phyloP scores from a whole-genome alignment of 2,329 filamentous ascomycete species.

The Penicillium sp. region DNA sequence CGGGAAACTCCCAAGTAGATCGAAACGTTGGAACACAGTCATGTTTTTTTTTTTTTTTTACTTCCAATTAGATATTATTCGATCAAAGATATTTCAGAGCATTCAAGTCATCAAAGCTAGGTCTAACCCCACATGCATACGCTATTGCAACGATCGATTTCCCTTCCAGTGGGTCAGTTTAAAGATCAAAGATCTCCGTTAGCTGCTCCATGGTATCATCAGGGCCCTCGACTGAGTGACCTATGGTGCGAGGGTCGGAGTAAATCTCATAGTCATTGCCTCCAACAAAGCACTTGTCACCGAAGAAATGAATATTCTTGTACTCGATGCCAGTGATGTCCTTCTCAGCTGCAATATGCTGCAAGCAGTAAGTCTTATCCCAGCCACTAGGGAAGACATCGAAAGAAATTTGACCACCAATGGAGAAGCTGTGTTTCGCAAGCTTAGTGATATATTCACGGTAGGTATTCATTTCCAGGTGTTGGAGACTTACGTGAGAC shows the following conservation, averaged over 20 bases:
- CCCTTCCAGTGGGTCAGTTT: constrained; percentile 10
- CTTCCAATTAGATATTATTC: background rate
- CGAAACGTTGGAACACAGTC: background rate
- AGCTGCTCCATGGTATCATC: constrained; percentile 79
- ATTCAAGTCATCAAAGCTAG: background rate
- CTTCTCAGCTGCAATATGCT: constrained; percentile 80
- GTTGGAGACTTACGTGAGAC: constrained; percentile 69
- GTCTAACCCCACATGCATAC: background rate
- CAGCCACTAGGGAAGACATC: constrained; percentile 95
- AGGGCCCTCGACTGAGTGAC: constrained; percentile 78
- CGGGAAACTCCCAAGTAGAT: constrained; percentile 10
- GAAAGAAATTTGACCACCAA: constrained; percentile 97
- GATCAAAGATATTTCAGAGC: background rate
- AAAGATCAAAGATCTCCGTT: constrained; percentile 76
- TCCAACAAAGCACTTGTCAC: constrained; percentile 87
- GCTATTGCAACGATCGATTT: background rate
- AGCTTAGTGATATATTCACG: background rate
- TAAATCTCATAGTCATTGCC: constrained; percentile 98
- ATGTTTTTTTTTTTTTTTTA: background rate
- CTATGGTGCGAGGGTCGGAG: constrained; percentile 74
- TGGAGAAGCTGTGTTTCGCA: constrained; percentile 67
- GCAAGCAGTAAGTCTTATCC: constrained; percentile 98
- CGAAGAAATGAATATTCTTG: constrained; percentile 94
- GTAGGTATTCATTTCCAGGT: background rate
- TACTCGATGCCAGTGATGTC: constrained; percentile 66